Evolutionary conservation across 2,329 filamentous ascomycete species (phyloP).

Genomic region (Diplodia mutila): DNA sequence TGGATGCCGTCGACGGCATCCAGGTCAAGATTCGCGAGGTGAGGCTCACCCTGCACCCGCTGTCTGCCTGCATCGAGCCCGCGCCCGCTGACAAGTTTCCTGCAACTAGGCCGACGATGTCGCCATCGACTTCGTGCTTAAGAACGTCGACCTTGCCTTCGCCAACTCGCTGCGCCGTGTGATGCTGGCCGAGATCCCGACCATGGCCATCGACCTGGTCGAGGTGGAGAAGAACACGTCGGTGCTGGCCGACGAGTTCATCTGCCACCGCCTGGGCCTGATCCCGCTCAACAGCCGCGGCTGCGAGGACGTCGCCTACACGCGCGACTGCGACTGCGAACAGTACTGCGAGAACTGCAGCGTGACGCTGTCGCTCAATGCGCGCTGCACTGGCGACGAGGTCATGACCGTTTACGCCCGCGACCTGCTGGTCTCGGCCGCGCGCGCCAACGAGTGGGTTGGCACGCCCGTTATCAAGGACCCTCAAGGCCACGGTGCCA

Average conservation of each 20-base stretch:
- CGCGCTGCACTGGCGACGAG: conserved; percentile 80
- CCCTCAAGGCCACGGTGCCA: conserved; percentile 75
- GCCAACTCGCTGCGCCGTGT: conserved; percentile 90
- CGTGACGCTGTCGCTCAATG: conserved; percentile 81
- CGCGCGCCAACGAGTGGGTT: conserved; percentile 72
- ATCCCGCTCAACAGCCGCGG: conserved; percentile 85
- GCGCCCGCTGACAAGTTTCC: background rate
- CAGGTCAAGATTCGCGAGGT: conserved; percentile 53
- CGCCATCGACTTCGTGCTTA: conserved; percentile 89
- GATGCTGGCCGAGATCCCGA: conserved; percentile 92
- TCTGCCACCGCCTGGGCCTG: conserved; percentile 88
- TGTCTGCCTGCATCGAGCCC: conserved; percentile 29
- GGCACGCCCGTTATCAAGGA: conserved; percentile 85
- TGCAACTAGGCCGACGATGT: conserved; percentile 69
- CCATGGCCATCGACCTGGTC: conserved; percentile 91
- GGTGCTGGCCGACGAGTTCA: conserved; percentile 95
- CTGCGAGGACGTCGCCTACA: conserved; percentile 80
- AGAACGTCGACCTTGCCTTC: conserved; percentile 85
- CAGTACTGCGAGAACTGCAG: conserved; percentile 92
- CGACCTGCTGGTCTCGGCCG: conserved; percentile 75
- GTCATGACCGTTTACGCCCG: conserved; percentile 94
- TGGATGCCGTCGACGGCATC: conserved; percentile 52
- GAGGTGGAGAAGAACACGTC: conserved; percentile 92
- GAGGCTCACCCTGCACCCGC: background rate
- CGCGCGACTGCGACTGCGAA: conserved; percentile 95